Base-by-base conservation (phyloP, 768 basidiomycete genomes). In the Tricholoma terreum region DNA sequence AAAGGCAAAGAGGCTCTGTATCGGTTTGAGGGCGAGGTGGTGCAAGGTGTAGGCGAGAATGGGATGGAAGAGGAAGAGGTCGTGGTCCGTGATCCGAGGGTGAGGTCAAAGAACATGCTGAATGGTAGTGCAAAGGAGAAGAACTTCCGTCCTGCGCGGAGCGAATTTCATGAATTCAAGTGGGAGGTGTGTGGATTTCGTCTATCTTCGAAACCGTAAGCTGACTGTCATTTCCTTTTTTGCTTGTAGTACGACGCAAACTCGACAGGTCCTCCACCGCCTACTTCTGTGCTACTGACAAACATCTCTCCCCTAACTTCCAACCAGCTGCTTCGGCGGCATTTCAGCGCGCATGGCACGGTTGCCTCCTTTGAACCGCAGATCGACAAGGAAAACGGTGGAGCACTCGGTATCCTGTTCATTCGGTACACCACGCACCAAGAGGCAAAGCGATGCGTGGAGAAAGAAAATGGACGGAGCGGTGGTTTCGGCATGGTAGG, bases 381-480 rank as follows among this genome's bases (percentile, higher is more conserved):
- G 64, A 83, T 89, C 57, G 90, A 96, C 72, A 80, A 81, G 56
- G 78, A 80, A 51, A 92, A 85, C n/a, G 94, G 94, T 3, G 86
- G 84, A 50, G 83, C 87, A 1, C 80, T 97, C 1, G 94, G 95
- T 2, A 82, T 98, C 40, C 83, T 92, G 40, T 84, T 83, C 66
- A 80, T 98, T 60, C 83, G 81, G 61, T 98, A 75, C 65, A 65
- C 71, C 15, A 73, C 80, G 0, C 84, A 86, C 58, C 84, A 86
- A 14, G 86, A 90, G 43, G 94, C 93, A 4, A 78, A 77, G 55
- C 65, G 71, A 45, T 93, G 90, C 58, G 78, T 89, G 21, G 80
- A 80, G 57, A 79, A 76, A 50, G 86, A 87, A 64, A 78, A 92
- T 56, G 90, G 90, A 30, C 78, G 83, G 67, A 80, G 77, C 21